Base-by-base conservation (phyloP, 2,329 filamentous ascomycete species). In the Gnomoniopsis smithogilvyi region DNA sequence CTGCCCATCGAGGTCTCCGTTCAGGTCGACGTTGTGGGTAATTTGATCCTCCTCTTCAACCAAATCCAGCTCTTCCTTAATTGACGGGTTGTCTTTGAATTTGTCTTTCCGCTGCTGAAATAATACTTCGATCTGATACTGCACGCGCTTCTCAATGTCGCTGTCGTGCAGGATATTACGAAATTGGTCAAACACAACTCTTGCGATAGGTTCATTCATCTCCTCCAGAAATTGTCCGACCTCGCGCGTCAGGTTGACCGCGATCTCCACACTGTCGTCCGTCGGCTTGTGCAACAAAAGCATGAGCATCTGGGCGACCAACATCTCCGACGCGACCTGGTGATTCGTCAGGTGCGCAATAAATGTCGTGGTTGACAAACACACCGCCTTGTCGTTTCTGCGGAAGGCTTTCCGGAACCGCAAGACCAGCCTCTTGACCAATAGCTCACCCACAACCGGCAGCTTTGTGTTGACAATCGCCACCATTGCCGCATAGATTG, bases 21-120 rank as follows among this genome's bases (percentile, higher is more conserved):
- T 91, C 33, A 99, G 76, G 51, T 89, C 88, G 51, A 92, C 80
- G 58, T 86, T 84, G 75, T 99, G 95, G 1, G 95, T 98, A 67
- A 98, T 96, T 72, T 98, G 95, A 69, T 99, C 95, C 73, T 98
- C 94, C 74, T 99, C 95, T 74, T 98, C 94, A 10, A 99, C 91
- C 49, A 99, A 74, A 74, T 99, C 95, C 59, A 99, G 78, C 72
- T 99, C 95, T 70, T 97, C 93, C 72, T 88, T 93, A 67, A 98
- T 80, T 0, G 92, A 88, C 19, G 89, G 92, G 68, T 98, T 92
- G 68, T 98, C 92, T 78, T 96, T 96, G 80, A 96, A 99, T 68
- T 90, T 90, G 75, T 98, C 94, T 75, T 97, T 96, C 64, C 95
- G 86, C 58, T 97, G 89, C 76, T 99, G 93, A 72, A 99, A 99